These are phyloP conservation scores for Cucurbita moschata DNA, from an alignment of 306 rosid species.

Conservation along the genomic window DNA sequence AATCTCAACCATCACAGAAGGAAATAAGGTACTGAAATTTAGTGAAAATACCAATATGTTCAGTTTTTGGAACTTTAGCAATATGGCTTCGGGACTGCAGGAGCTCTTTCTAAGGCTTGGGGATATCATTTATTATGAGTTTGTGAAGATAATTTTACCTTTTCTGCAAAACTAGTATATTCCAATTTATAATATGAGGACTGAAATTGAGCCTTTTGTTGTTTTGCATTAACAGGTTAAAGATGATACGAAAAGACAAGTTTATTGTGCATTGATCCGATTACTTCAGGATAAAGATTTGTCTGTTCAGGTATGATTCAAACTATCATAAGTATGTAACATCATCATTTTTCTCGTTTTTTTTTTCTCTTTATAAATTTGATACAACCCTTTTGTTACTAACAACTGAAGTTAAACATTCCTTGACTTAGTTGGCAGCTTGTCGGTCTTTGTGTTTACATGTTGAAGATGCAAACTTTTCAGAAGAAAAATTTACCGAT, in stretches of 20 bases:
- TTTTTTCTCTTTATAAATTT: slow-evolving; percentile 7
- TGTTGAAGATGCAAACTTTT: slow-evolving; percentile 89
- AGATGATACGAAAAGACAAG: slow-evolving; percentile 84
- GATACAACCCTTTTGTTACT: slow-evolving; percentile 6
- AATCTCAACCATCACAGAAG: background rate
- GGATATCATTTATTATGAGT: background rate
- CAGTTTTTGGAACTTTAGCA: background rate
- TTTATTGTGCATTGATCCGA: slow-evolving; percentile 77
- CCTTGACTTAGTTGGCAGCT: slow-evolving; percentile 68
- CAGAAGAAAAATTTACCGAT: slow-evolving; percentile 64
- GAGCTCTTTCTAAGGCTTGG: background rate
- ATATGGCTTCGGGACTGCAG: background rate
- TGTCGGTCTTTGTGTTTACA: slow-evolving; percentile 81
- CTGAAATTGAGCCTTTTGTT: background rate
- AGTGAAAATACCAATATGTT: background rate
- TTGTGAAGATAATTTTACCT: background rate
- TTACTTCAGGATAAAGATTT: slow-evolving; percentile 74
- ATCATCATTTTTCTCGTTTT: background rate
- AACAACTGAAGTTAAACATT: slow-evolving; percentile 13
- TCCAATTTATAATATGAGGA: background rate
- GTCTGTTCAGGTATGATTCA: slow-evolving; percentile 62
- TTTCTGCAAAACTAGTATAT: background rate
- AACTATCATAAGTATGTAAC: background rate
- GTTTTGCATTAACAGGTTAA: slow-evolving; percentile 44
- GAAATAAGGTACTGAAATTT: background rate